Percentiles rank a stretch among this genome's conserved stretches.
phyloP scores from a whole-genome alignment of 306 rosid genomes.

The Trifolium pratense region DNA sequence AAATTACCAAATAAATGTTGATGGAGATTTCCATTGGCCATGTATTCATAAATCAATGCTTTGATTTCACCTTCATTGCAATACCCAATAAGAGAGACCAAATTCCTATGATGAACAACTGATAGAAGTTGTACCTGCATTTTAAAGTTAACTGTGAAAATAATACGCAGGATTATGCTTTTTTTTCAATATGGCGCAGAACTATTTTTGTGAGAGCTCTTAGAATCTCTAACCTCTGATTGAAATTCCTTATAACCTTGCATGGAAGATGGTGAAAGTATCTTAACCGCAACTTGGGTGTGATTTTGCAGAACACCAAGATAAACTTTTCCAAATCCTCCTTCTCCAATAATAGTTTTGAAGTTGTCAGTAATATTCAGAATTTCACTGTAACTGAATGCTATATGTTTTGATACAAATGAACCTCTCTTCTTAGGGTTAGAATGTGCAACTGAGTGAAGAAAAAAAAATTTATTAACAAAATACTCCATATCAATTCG shows the following conservation, averaged over 20 bases:
- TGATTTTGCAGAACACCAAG: constrained; percentile 37
- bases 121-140: constrained; percentile 36
- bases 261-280: constrained; percentile 47
- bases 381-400: constrained; percentile 43
- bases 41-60: constrained; percentile 42
- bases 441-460: background rate
- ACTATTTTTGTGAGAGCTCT: too few species aligned
- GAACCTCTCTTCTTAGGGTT: background rate
- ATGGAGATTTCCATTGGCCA: constrained; percentile 39
- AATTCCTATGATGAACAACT: constrained; percentile 40
- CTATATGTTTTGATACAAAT: constrained; percentile 30
- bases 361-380: constrained; percentile 46
- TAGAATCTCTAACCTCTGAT: constrained; percentile 51
- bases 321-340: constrained; percentile 63
- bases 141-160: too few species aligned
- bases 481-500: too few species aligned
- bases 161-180: too few species aligned
- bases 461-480: too few species aligned
- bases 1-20: constrained; percentile 31
- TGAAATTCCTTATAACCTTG: constrained; percentile 51
- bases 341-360: constrained; percentile 48
- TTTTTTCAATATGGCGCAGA: too few species aligned
- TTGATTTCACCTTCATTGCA: constrained; percentile 32
- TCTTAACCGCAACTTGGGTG: constrained; percentile 53
- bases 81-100: constrained; percentile 42